Evolutionary conservation across 768 basidiomycete genomes (phyloP), one percentile per base, ranked within the genome.

Genomic region (Termitomyces sp.): DNA sequence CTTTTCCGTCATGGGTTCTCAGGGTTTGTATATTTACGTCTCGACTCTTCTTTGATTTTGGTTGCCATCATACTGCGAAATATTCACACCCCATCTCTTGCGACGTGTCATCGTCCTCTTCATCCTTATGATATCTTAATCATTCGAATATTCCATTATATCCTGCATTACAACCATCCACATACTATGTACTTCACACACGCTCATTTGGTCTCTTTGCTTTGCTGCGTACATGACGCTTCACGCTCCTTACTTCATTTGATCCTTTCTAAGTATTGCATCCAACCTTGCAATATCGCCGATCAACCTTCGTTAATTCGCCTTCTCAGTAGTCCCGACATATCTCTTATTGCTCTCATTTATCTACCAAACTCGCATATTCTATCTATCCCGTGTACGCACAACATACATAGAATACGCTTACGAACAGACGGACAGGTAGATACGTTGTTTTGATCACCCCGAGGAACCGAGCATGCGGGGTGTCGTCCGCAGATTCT

Each of bases 181-280:
- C 51, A 51, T 42, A 57, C 52, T 32, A 52, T 48, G 45, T 47
- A 55, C 7, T 11, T 32, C 57, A 42, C 48, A 65, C 65, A 60
- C 25, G 25, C 42, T 65, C 65, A 51, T 63, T 63, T 61, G 48
- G 31, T 54, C 50, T 48, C 47, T 53, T 46, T 34, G 54, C 37
- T 55, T 46, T 53, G 46, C 17, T 29, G 53, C 59, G 55, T 40
- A 38, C 45, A 46, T 25, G 47, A 40, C 57, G 64, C 64, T 48
- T 55, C 61, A 62, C 64, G 43, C 36, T 62, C 60, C 57, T 62
- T 65, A 60, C 51, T 36, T 34, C 29, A 46, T 59, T 32, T 45
- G n/a, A n/a, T 45, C 42, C 12, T 14, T 17, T 25, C 25, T 25
- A 25, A 29, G 2, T 8, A 29, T 20, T 32, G 42, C 14, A 20